Evolutionary conservation across 164 flowering plant genomes (phyloP), one percentile per base, ranked within the genome.

Genomic region (Nymphaea colorata): DNA sequence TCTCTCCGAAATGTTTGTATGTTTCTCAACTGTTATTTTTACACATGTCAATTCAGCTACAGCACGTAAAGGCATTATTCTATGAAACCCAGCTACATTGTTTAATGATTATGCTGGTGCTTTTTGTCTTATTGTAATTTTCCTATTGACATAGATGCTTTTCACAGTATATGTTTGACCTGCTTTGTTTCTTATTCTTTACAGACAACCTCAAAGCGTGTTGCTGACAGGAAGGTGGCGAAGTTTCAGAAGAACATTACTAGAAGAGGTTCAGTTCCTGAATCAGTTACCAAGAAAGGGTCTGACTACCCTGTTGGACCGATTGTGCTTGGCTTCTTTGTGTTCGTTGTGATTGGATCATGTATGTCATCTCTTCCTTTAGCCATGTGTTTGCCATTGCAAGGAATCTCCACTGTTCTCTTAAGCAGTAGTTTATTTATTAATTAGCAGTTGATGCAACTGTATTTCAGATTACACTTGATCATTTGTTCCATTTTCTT

Each of bases 311-410:
- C 83, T 53, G 83, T 80, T 66, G 83, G 79, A 45, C 83, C 83
- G 25, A 69, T 80, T 60, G 66, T 80, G 66, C 71, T 80, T 43
- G 83, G 83, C 4, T 80, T 80, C 70, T 78, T 77, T 62, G 75
- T 80, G 1, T 80, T 80, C 61, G 57, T 51, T 51, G 83, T 80
- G 79, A 78, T 80, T 57, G 83, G 83, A 66, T 78, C 83, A 66
- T 80, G 81, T 80, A 76, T 62, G 66, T 42, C 43, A 16, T 45
- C 62, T 53, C 36, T 62, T 51, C 63, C 67, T 64, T 42, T 0
- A 12, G 7, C n/a, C 41, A 51, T 7, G 57, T 51, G 57, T 10
- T 8, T 67, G 6, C 5, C 4, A n/a, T 4, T 53, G 43, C 62
- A 47, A 4, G 57, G 14, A 51, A 51, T 51, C 14, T 51, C 57